A percentile compares a stretch with the other conserved stretches of the same genome.
These are phyloP conservation scores for Parathielavia appendiculata DNA, from an alignment of 495 filamentous ascomycete species.

Conservation along the genomic window DNA sequence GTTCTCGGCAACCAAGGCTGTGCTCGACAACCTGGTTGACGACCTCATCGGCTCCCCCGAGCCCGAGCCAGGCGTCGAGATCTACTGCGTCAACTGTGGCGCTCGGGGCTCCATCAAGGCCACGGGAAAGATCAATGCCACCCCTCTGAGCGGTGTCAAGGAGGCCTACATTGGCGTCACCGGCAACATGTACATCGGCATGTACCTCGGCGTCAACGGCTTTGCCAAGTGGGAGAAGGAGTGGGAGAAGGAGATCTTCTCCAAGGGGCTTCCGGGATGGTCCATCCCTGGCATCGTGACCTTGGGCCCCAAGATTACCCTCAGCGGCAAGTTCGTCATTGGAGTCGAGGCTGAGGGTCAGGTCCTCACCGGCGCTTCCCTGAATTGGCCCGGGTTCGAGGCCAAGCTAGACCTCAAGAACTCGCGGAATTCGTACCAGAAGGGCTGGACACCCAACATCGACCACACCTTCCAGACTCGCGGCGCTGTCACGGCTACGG, in stretches of 20 bases:
- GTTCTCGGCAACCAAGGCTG: slow-evolving; percentile 1
- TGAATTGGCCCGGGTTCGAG: slow-evolving; percentile 10
- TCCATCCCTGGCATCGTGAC: slow-evolving; percentile 19
- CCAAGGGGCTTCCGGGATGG: slow-evolving; percentile 11
- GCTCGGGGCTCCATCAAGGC: slow-evolving; percentile 4
- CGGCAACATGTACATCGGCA: slow-evolving; percentile 18
- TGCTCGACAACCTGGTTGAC: not conserved
- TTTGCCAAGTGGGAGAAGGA: slow-evolving; percentile 16
- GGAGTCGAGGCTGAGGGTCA: slow-evolving; percentile 15
- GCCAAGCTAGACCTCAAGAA: slow-evolving; percentile 8
- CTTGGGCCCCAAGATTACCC: slow-evolving; percentile 12
- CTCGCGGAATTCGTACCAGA: slow-evolving; percentile 4
- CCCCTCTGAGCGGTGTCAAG: slow-evolving; percentile 13
- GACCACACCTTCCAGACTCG: slow-evolving; percentile 15
- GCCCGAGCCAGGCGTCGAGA: slow-evolving; percentile 13
- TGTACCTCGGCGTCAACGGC: slow-evolving; percentile 18
- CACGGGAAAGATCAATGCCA: not conserved
- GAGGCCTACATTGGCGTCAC: slow-evolving; percentile 9
- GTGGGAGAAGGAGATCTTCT: slow-evolving; percentile 10
- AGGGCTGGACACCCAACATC: slow-evolving; percentile 12
- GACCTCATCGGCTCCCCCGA: slow-evolving; percentile 9
- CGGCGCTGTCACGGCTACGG: slow-evolving; percentile 14
- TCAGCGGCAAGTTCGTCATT: not conserved
- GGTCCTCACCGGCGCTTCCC: slow-evolving; percentile 11
- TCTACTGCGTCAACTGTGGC: slow-evolving; percentile 15